Base-by-base conservation (phyloP, 257 asterid species). In the Solanum dulcamara region DNA sequence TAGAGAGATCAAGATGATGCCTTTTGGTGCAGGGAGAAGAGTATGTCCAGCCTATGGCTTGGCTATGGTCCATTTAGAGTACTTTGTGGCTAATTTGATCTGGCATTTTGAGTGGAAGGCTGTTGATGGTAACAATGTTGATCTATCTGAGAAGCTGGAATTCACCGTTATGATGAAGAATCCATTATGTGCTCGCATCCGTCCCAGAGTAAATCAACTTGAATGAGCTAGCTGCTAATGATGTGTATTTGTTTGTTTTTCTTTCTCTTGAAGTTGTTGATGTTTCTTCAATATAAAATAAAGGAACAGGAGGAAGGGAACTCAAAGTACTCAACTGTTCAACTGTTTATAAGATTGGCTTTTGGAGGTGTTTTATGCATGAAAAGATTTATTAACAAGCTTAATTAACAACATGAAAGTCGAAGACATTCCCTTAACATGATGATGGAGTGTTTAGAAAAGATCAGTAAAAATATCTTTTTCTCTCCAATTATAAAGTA, bases 11-110 rank as follows among this genome's bases (percentile, higher is more conserved):
- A 86, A 86, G 86, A 88, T 88, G 91, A 88, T 82, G 83, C 89
- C 89, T 15, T 88, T 86, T 85, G 89, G 91, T 81, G 89, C 88
- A 3, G 89, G 89, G 14, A 82, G 86, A 79, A 86, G 91, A 60
- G 81, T 87, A n/a, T 88, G 91, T 82, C 88, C 88, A 12, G 89
- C 74, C 7, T 26, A 30, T 32, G 70, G 64, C 40, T 62, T 86
- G 82, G 87, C 89, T 5, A 42, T 86, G 50, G 83, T 80, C 13
- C 90, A 86, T 51, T 40, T 88, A 84, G 85, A 86, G 83, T 84
- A 51, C 35, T 86, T 86, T 57, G 88, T 88, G 35, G 90, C 91
- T 26, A 86, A 86, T 82, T 62, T 86, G 86, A 70, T 86, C 80
- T 84, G 89, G 87, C 24, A 86, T 71, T 86, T 86, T 64, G 66